Evolutionary conservation across 495 filamentous ascomycete genomes (phyloP).

Genomic region (Lophium mytilinum): DNA sequence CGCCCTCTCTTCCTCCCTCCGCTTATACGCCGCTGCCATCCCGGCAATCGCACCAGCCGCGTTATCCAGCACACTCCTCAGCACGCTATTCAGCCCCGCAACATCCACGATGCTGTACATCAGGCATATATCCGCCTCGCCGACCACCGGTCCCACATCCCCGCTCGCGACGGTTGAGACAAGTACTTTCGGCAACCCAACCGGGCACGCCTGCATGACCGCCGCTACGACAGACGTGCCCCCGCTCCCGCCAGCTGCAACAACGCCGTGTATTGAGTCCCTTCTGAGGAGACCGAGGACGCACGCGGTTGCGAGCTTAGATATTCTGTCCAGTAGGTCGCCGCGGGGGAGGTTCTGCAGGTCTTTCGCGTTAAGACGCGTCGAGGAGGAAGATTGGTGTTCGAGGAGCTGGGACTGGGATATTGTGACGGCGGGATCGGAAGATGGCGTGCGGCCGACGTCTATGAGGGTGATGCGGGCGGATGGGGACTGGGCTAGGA

Average conservation of each 20-base stretch:
- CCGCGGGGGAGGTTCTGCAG: conserved; percentile 36
- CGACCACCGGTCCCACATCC: conserved; percentile 49
- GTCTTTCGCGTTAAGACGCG: not conserved
- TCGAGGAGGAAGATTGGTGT: not conserved
- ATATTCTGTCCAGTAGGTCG: conserved; percentile 42
- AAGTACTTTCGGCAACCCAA: conserved; percentile 62
- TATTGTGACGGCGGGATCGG: conserved; percentile 42
- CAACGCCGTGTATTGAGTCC: conserved; percentile 43
- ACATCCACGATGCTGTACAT: conserved; percentile 66
- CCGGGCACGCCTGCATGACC: conserved; percentile 50
- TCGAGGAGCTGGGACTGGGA: conserved; percentile 35
- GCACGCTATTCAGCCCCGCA: conserved; percentile 52
- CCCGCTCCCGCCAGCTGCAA: conserved; percentile 51
- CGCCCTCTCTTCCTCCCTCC: conserved; percentile 1
- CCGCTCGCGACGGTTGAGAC: conserved; percentile 60
- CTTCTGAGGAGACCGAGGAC: conserved; percentile 32
- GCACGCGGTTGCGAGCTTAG: conserved; percentile 31
- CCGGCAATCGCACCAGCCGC: conserved; percentile 51
- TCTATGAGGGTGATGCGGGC: conserved; percentile 47
- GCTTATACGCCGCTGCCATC: conserved; percentile 44
- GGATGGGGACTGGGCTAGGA: conserved; percentile 27
- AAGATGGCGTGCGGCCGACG: conserved; percentile 39
- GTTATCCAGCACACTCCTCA: conserved; percentile 49
- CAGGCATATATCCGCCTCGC: conserved; percentile 59
- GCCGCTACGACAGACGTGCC: conserved; percentile 48